Conservation (phyloP, 2,329 filamentous ascomycete species). For the Gremmenia infestans region DNA sequence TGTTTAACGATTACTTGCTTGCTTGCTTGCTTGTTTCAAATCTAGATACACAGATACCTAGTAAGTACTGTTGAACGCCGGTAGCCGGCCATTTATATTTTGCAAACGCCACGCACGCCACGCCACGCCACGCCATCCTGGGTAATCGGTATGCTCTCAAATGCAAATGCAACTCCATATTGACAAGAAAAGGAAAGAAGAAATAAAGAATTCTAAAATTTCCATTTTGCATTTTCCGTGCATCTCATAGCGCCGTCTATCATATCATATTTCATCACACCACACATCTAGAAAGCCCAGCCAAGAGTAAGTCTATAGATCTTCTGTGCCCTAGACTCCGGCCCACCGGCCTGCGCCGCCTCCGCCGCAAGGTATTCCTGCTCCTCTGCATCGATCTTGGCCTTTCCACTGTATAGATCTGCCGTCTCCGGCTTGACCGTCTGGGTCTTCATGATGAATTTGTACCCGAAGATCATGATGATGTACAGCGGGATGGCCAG, state of each 20-base stretch:
- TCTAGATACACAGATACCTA: no score
- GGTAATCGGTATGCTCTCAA: no score
- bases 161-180: no score
- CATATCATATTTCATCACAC: not conserved
- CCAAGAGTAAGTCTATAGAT: slow-evolving; percentile 24
- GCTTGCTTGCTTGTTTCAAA: no score
- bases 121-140: no score
- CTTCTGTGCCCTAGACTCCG: slow-evolving; percentile 21
- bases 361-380: slow-evolving; percentile 30
- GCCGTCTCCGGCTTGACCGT: slow-evolving; percentile 44
- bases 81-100: no score
- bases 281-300: slow-evolving; percentile 14
- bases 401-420: slow-evolving; percentile 54
- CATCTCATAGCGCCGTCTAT: not conserved
- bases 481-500: slow-evolving; percentile 59
- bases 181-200: no score
- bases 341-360: slow-evolving; percentile 15
- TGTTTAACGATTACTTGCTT: no score
- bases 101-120: no score
- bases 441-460: slow-evolving; percentile 39
- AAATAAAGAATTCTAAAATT: not conserved
- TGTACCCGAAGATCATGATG: slow-evolving; percentile 52
- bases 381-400: slow-evolving; percentile 55
- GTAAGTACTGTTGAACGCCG: no score
- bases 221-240: no score